Evolutionary conservation across 495 filamentous ascomycete species (phyloP), one percentile per base, ranked within the genome.

Genomic region (Neurospora sp.): DNA sequence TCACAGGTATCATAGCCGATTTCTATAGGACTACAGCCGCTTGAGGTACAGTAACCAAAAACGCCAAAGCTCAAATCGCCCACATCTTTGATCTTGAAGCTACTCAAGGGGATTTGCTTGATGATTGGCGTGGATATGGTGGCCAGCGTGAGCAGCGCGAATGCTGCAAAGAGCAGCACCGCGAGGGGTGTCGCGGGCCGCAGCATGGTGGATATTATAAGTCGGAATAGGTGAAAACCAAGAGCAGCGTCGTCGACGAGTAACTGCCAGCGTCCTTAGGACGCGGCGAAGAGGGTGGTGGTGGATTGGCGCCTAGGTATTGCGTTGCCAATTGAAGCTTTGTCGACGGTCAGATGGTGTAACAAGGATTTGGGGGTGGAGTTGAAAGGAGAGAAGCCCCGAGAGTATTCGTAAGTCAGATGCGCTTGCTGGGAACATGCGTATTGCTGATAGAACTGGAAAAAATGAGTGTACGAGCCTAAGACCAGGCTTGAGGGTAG

Each of bases 111-210:
- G 40, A 99, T 94, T 12, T 83, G 86, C 76, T 91, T 91, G 78
- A 99, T 89, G 74, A 99, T 93, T 12, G 96, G 96, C 0, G 94
- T 94, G n/a, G 94, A 97, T 27, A 99, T 81, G 44, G 93, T 92
- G n/a, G 94, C 92, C 27, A 99, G 85, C 5, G 98, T 83, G 27
- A 99, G 85, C 39, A 98, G 86, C 69, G 84, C 90, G 83, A 99
- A 98, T 73, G 95, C 94, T 77, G 89, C 84, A 71, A 97, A 88
- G 70, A 98, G 91, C 77, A 98, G 84, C 73, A 97, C 83, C 75
- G 93, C 91, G 79, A 99, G 85, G 73, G 96, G 95, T 46, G 96
- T 99, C 77, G 96, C 96, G 70, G 96, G 96, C 76, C 95, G 93
- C 80, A 98, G 80, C 87, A 89, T 89, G 74, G 71, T 82, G 82